A percentile compares a stretch with the other conserved stretches of the same genome.
Conservation (phyloP, 1,284 basidiomycete genomes). For the Puccinia triticina region DNA sequence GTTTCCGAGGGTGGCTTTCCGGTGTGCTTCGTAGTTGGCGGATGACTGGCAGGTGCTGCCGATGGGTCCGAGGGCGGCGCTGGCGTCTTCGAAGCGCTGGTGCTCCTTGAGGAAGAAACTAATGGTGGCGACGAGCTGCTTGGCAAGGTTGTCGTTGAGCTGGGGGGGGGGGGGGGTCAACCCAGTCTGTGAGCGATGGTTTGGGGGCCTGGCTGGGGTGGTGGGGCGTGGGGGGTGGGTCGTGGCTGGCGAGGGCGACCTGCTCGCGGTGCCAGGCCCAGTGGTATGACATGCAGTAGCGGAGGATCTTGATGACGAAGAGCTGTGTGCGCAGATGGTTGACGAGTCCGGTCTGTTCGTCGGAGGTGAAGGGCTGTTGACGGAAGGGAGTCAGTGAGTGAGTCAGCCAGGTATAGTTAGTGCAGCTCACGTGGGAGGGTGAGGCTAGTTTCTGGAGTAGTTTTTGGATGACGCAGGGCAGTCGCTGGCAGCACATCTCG, state of each 20-base stretch:
- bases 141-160: constrained; percentile 82
- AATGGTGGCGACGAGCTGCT: constrained; percentile 80
- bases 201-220: neutral
- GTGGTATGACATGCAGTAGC: constrained; percentile 73
- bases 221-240: constrained; percentile 53
- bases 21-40: constrained; percentile 29
- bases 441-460: constrained; percentile 50
- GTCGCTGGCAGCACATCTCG: constrained; percentile 51
- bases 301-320: constrained; percentile 81
- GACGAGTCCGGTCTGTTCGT: constrained; percentile 64
- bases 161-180: constrained; percentile 76
- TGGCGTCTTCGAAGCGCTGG: constrained; percentile 56
- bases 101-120: constrained; percentile 74
- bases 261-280: too few relatives aligned
- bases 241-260: constrained; percentile 54
- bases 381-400: neutral
- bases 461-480: constrained; percentile 51
- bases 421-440: constrained; percentile 46
- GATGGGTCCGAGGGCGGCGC: constrained; percentile 49
- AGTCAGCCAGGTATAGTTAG: too few relatives aligned
- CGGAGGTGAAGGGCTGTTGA: constrained; percentile 54
- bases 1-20: too few relatives aligned
- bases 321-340: constrained; percentile 85
- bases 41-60: too few relatives aligned
- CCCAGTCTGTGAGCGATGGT: constrained; percentile 60